Percentiles rank a stretch among this genome's conserved stretches.
phyloP scores from a whole-genome alignment of 1,284 basidiomycete genomes.

The Somion occarium region DNA sequence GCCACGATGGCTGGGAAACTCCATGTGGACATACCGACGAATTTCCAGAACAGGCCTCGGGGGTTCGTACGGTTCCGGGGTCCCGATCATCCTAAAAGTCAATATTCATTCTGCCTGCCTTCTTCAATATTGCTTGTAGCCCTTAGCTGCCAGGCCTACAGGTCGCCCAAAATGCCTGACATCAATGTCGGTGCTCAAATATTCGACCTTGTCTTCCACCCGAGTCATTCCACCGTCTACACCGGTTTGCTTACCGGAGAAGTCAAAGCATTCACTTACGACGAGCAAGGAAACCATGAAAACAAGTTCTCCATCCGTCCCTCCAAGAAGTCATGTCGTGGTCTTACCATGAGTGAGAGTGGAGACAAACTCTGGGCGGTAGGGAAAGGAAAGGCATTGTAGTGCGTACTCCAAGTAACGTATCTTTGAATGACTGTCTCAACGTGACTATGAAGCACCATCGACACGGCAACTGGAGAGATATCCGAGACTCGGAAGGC shows the following conservation, averaged over 20 bases:
- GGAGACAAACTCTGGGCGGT: constrained; percentile 71
- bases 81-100: background rate
- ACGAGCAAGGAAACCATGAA: constrained; percentile 56
- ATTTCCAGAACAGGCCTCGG: background rate
- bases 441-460: constrained; percentile 40
- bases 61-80: background rate
- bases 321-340: constrained; percentile 75
- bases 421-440: background rate
- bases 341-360: constrained; percentile 58
- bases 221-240: constrained; percentile 64
- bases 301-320: constrained; percentile 53
- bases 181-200: constrained; percentile 73
- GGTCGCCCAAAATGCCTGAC: constrained; percentile 55
- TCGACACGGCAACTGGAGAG: constrained; percentile 66
- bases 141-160: background rate
- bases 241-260: constrained; percentile 80
- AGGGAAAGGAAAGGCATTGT: constrained; percentile 79
- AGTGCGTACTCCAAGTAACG: constrained; percentile 46
- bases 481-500: constrained; percentile 56
- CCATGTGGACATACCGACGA: background rate
- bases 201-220: constrained; percentile 89
- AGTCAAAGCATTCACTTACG: constrained; percentile 76
- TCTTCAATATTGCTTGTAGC: background rate
- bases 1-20: background rate
- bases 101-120: background rate